phyloP scores from a whole-genome alignment of 2,329 filamentous ascomycete genomes.

The Verticillium zaregamsianum region DNA sequence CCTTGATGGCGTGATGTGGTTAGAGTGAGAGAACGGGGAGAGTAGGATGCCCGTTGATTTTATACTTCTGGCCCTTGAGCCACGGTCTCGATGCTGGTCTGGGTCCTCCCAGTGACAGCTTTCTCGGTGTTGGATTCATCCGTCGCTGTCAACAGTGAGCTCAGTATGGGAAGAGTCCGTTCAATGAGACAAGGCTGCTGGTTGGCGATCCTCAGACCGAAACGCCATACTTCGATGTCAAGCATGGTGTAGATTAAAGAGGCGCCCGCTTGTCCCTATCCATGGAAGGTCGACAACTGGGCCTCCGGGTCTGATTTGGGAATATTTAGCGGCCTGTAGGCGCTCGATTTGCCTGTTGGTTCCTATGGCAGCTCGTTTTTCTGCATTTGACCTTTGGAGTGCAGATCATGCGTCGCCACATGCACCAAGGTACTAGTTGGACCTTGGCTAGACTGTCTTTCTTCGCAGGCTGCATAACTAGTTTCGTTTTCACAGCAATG shows the following conservation, averaged over 20 bases:
- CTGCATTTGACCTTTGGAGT: not conserved
- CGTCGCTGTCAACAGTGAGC: not conserved
- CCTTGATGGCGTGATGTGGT: not conserved
- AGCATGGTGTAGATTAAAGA: not conserved
- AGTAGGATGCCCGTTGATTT: not conserved
- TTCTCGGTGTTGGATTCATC: not conserved
- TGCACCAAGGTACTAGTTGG: not conserved
- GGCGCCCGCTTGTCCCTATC: not conserved
- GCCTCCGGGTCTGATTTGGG: not conserved
- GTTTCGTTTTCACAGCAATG: not conserved
- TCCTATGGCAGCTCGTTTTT: not conserved
- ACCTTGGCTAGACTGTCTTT: not conserved
- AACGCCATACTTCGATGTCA: not conserved
- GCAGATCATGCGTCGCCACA: not conserved
- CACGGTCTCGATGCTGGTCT: not conserved
- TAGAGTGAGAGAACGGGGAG: not conserved
- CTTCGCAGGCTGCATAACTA: not conserved
- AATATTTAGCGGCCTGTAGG: not conserved
- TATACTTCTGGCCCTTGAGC: not conserved
- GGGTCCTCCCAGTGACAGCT: not conserved
- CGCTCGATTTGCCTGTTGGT: not conserved
- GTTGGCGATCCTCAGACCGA: not conserved
- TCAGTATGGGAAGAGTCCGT: not conserved
- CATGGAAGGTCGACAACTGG: not conserved
- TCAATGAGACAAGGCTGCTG: not conserved